These are phyloP conservation scores for Suillus hirtellus DNA, from an alignment of 768 basidiomycete species.

Conservation along the genomic window DNA sequence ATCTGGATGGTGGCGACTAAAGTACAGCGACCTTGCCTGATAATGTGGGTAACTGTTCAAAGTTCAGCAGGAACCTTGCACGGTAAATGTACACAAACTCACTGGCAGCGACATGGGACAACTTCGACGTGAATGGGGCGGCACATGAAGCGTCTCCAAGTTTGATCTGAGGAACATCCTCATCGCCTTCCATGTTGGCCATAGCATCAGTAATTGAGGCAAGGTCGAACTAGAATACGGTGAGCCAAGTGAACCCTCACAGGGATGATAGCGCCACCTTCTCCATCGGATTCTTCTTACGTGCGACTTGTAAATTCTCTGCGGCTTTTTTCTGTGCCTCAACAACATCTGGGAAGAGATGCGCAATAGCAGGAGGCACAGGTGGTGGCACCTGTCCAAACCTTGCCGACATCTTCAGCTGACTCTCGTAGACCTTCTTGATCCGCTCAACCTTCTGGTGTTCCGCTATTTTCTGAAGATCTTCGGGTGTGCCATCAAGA, in stretches of 20 bases:
- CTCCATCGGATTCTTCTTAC: slow-evolving; percentile 87
- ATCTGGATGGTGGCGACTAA: slow-evolving; percentile 98
- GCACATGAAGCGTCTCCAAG: slow-evolving; percentile 99
- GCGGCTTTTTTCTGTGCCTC: slow-evolving; percentile 83
- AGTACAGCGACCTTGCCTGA: slow-evolving; percentile 97
- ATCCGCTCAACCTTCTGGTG: slow-evolving; percentile 85
- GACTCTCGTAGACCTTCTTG: slow-evolving; percentile 97
- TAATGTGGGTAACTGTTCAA: slow-evolving; percentile 85
- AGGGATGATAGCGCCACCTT: slow-evolving; percentile 52
- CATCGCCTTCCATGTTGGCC: slow-evolving; percentile 92
- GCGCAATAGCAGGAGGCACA: slow-evolving; percentile 85
- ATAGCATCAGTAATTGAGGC: slow-evolving; percentile 79
- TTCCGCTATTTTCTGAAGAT: slow-evolving; percentile 91
- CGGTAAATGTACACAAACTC: slow-evolving; percentile 34
- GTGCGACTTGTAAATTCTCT: slow-evolving; percentile 60
- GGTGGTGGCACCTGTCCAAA: slow-evolving; percentile 95
- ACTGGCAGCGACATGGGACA: slow-evolving; percentile 97
- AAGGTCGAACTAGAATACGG: slow-evolving; percentile 65
- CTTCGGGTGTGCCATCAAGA: slow-evolving; percentile 88
- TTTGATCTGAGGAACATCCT: slow-evolving; percentile 97
- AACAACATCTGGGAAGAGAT: slow-evolving; percentile 87
- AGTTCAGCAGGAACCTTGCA: slow-evolving; percentile 3
- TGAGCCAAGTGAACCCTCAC: slow-evolving; percentile 13
- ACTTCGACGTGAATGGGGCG: slow-evolving; percentile 97
- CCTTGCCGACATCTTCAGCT: slow-evolving; percentile 83